A percentile compares a stretch with the other conserved stretches of the same genome.
phyloP scores from a whole-genome alignment of 371 early-diverging fungal species.

The Apophysomyces elegans region DNA sequence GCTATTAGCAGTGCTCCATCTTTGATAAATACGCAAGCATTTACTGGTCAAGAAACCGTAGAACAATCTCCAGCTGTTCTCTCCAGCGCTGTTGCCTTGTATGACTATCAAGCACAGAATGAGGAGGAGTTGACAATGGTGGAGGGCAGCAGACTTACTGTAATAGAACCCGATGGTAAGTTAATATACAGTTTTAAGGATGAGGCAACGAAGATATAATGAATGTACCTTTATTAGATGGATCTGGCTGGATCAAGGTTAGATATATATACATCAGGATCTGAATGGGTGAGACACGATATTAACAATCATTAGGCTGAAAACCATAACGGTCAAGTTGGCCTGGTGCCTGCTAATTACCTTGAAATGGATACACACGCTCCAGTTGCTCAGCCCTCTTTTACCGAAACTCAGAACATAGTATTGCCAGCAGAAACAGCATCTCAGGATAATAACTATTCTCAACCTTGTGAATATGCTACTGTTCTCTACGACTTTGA shows the following conservation, averaged over 20 bases:
- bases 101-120: constrained; percentile 77
- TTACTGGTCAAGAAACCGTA: not conserved
- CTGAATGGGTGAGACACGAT: not conserved
- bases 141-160: constrained; percentile 69
- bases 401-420: not conserved
- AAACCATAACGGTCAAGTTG: constrained; percentile 47
- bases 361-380: constrained; percentile 27
- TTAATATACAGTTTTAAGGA: not conserved
- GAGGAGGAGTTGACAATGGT: constrained; percentile 74
- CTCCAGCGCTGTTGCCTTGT: constrained; percentile 50
- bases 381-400: not conserved
- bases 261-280: not conserved
- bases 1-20: constrained; percentile 3
- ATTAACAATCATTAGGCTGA: constrained; percentile 18
- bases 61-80: constrained; percentile 7
- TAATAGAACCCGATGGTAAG: constrained; percentile 55
- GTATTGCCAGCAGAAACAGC: not conserved
- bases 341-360: constrained; percentile 77
- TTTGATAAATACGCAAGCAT: not conserved
- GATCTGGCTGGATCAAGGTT: constrained; percentile 83
- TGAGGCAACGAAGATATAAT: not conserved
- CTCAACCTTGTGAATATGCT: constrained; percentile 40
- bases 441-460: not conserved
- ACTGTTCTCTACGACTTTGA: constrained; percentile 79
- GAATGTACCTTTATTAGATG: constrained; percentile 44